These are phyloP conservation scores for Calonectria fujianensis DNA, from an alignment of 2,329 filamentous ascomycete species.

Conservation along the genomic window DNA sequence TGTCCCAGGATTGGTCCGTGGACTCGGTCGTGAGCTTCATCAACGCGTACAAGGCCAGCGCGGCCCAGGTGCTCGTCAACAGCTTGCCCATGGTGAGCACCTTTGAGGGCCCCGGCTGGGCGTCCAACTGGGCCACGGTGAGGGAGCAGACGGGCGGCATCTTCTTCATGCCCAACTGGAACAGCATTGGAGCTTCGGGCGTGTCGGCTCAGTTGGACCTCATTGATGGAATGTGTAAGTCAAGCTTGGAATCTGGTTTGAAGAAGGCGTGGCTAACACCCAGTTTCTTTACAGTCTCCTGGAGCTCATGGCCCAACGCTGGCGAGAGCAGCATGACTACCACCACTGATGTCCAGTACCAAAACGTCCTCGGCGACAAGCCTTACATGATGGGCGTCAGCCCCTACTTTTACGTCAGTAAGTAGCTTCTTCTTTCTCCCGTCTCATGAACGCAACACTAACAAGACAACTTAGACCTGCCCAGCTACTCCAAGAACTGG, in stretches of 20 bases:
- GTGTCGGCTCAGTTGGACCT: slow-evolving; percentile 47
- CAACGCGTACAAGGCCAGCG: slow-evolving; percentile 49
- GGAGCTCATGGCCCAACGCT: slow-evolving; percentile 63
- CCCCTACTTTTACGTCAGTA: slow-evolving; percentile 75
- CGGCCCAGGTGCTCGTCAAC: slow-evolving; percentile 55
- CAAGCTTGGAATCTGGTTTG: no score
- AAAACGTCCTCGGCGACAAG: slow-evolving; percentile 59
- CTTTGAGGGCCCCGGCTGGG: slow-evolving; percentile 68
- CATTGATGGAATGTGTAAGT: slow-evolving; percentile 54
- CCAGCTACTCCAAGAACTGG: slow-evolving; percentile 76
- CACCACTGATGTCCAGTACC: slow-evolving; percentile 59
- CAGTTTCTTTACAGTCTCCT: slow-evolving; percentile 56
- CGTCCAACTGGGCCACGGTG: slow-evolving; percentile 66
- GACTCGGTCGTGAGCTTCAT: slow-evolving; percentile 54
- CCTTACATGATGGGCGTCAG: slow-evolving; percentile 73
- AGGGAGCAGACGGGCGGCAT: slow-evolving; percentile 58
- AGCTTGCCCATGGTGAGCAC: slow-evolving; percentile 68
- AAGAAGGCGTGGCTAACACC: slow-evolving; percentile 27
- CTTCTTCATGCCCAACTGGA: slow-evolving; percentile 69
- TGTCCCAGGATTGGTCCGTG: slow-evolving; percentile 56
- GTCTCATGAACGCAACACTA: neutral
- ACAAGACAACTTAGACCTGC: slow-evolving; percentile 61
- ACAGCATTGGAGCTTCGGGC: slow-evolving; percentile 50
- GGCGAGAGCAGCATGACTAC: slow-evolving; percentile 59
- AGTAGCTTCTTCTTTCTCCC: slow-evolving; percentile 6